Conservation (phyloP, 73 alveolate genomes). For the Durusdinium trenchii region DNA sequence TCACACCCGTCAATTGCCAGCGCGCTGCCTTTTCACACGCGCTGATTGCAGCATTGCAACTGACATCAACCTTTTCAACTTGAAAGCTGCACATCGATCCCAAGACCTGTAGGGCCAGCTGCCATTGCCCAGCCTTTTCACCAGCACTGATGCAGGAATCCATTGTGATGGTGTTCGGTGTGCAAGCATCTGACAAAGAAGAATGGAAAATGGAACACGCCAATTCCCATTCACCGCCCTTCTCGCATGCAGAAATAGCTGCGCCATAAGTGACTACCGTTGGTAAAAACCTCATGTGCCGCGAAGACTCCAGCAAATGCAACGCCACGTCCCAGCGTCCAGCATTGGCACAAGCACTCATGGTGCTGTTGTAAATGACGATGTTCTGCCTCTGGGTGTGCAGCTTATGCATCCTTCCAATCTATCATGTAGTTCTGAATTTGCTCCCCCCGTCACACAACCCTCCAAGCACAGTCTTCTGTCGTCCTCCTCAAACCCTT, state of each 20-base stretch:
- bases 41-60: conserved; percentile 63
- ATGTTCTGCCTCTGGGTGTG: conserved; percentile 70
- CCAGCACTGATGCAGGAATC: conserved; percentile 64
- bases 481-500: no score
- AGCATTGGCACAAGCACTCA: conserved; percentile 37
- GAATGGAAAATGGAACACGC: conserved; percentile 1
- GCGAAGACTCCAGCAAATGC: not conserved
- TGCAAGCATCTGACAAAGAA: not conserved
- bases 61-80: conserved; percentile 9
- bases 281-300: not conserved
- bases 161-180: conserved; percentile 47
- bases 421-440: no score
- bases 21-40: conserved; percentile 59
- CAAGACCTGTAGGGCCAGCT: conserved; percentile 5
- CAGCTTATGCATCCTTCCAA: no score
- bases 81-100: not conserved
- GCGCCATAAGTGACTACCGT: conserved; percentile 42
- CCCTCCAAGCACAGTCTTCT: no score
- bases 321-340: conserved; percentile 42
- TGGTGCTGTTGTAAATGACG: conserved; percentile 57
- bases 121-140: conserved; percentile 68
- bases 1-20: conserved; percentile 45
- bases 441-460: no score
- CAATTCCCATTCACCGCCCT: conserved; percentile 56
- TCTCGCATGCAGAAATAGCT: conserved; percentile 52